Conservation (phyloP, 371 early-diverging fungal species). For the Mucor mucedo region DNA sequence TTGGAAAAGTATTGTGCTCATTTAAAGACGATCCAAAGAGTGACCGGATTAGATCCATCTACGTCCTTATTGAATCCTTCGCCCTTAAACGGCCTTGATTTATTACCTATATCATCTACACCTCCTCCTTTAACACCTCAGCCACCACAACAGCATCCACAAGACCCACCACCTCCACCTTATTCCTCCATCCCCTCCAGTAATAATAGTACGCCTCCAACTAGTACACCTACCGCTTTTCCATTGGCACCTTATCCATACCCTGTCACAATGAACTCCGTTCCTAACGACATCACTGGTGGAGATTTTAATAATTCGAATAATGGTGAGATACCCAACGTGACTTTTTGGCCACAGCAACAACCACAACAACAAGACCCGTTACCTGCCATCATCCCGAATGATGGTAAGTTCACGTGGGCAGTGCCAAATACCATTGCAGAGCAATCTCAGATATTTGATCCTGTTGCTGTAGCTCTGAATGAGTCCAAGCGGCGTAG, state of each 20-base stretch:
- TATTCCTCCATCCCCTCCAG: not conserved
- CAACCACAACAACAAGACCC: conserved; percentile 31
- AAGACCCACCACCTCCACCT: not conserved
- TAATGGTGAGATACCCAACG: conserved; percentile 31
- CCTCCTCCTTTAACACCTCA: conserved; percentile 1
- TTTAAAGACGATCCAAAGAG: conserved; percentile 40
- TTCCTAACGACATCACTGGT: conserved; percentile 20
- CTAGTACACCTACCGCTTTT: conserved; percentile 19
- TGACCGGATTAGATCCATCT: conserved; percentile 16
- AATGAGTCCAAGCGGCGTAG: conserved; percentile 15
- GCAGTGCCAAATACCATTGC: conserved; percentile 19
- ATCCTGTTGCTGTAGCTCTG: conserved; percentile 9
- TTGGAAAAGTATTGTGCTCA: conserved; percentile 71
- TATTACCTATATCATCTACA: conserved; percentile 12
- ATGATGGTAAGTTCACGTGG: conserved; percentile 42
- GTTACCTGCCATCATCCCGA: conserved; percentile 39
- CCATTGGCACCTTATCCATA: conserved; percentile 40
- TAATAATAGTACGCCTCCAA: conserved; percentile 1
- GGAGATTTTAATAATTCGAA: conserved; percentile 6
- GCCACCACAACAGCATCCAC: not conserved
- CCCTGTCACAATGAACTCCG: conserved; percentile 40
- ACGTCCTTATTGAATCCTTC: conserved; percentile 5
- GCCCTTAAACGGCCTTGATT: conserved; percentile 6
- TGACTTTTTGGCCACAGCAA: conserved; percentile 41
- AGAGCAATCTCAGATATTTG: conserved; percentile 10